Base-by-base conservation (phyloP, 805 yeast genomes). In the Kuraishia borneana region DNA sequence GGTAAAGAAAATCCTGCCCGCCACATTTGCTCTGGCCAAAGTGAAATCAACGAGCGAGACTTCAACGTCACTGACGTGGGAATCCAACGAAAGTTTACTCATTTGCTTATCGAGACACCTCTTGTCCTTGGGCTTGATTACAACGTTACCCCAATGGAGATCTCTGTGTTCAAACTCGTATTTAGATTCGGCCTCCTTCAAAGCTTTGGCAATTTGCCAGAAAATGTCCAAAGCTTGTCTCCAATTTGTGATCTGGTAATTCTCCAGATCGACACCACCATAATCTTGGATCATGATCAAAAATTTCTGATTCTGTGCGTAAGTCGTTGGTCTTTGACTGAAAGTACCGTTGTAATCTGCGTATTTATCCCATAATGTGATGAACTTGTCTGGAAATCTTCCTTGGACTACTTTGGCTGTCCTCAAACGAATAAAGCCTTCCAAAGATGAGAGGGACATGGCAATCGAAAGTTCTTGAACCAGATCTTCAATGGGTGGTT, bases 121-220 rank as follows among this genome's bases (percentile, higher is more conserved):
- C 28, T 19, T 39, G 32, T 20, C 33, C 6, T 45, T 38, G 10
- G 44, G 42, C 33, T 61, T 61, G 13, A 80, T 56, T 12, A 76
- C 56, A 35, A 80, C 58, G 45, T 80, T 80, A 9, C 78, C 77
- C 66, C 80, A 64, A 40, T 76, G 80, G 38, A 81, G 52, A 50
- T 80, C 83, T 31, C 89, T 61, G 45, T 81, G 89, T 52, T 80
- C 88, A 52, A 79, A 79, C 39, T 66, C 60, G 39, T 58, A 56
- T 25, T 55, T 47, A 12, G 57, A 50, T 50, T 81, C 87, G 1
- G 73, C 78, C 7, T 53, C 53, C 18, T 69, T 64, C 18, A 80
- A 51, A 4, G 62, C 51, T n/a, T 57, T 50, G 2, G 62, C 73
- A 18, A 74, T 55, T 39, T 63, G 64, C 72, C 76, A 68, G 43